Evolutionary conservation across 2,329 filamentous ascomycete genomes (phyloP).

Genomic region (Verticillium nubilum): DNA sequence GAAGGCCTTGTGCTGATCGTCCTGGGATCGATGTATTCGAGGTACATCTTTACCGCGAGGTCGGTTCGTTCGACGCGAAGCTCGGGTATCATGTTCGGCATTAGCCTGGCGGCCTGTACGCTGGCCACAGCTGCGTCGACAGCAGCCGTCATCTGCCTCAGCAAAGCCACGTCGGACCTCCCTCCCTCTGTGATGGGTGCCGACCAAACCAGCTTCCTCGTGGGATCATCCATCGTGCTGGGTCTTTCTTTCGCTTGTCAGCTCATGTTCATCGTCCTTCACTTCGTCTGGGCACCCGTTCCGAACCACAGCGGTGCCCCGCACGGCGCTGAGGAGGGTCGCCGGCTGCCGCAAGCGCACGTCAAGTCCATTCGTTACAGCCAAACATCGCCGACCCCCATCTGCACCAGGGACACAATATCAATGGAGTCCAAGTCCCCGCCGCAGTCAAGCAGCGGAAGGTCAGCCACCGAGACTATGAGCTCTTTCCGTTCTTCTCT

Average conservation of each 20-base stretch:
- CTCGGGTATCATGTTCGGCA: conserved; percentile 28
- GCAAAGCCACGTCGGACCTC: conserved; percentile 22
- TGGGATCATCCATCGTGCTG: conserved; percentile 38
- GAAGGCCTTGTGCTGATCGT: conserved; percentile 30
- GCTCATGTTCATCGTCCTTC: conserved; percentile 39
- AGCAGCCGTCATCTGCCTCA: conserved; percentile 34
- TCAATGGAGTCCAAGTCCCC: conserved; percentile 34
- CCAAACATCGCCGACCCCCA: conserved; percentile 29
- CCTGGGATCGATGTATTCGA: conserved; percentile 24
- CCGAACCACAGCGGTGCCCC: neutral
- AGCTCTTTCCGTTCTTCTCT: conserved; percentile 43
- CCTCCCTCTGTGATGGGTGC: conserved; percentile 25
- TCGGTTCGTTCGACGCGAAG: conserved; percentile 14
- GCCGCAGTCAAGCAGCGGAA: conserved; percentile 37
- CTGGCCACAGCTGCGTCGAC: conserved; percentile 40
- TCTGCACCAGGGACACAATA: conserved; percentile 22
- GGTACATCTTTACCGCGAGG: conserved; percentile 19
- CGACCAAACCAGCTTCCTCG: conserved; percentile 28
- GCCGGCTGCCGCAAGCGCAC: conserved; percentile 24
- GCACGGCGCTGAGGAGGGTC: conserved; percentile 25
- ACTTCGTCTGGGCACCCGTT: conserved; percentile 32
- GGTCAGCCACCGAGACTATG: conserved; percentile 39
- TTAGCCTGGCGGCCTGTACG: conserved; percentile 33
- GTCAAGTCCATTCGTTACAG: conserved; percentile 50
- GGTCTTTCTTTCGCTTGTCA: conserved; percentile 40